Percentiles rank a stretch among this genome's conserved stretches.
Conservation (phyloP, 768 basidiomycete genomes). For the Pleurotus pulmonarius region DNA sequence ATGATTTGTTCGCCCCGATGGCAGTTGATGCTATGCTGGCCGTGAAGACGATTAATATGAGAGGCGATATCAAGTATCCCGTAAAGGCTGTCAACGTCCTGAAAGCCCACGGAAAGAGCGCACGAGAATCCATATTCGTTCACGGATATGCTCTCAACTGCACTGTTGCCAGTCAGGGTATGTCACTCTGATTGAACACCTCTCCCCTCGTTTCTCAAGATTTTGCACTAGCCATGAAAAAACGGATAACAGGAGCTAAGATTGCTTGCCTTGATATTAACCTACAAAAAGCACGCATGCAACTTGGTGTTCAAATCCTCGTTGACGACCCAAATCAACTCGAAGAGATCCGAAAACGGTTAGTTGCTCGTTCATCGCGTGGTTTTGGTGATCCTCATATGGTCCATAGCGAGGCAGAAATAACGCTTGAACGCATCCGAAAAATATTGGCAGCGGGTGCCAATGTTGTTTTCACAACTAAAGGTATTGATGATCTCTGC, state of each 20-base stretch:
- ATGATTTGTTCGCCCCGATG: slow-evolving; percentile 97
- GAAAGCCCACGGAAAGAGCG: slow-evolving; percentile 96
- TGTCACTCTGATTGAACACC: slow-evolving; percentile 13
- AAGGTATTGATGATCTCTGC: slow-evolving; percentile 97
- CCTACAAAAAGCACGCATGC: slow-evolving; percentile 94
- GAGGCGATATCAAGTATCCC: slow-evolving; percentile 97
- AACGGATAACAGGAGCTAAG: slow-evolving; percentile 86
- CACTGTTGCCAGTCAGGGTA: slow-evolving; percentile 98
- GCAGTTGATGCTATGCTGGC: slow-evolving; percentile 98
- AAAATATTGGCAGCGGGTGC: slow-evolving; percentile 96
- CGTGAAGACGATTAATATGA: slow-evolving; percentile 88
- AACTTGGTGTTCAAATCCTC: slow-evolving; percentile 94
- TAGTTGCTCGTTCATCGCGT: slow-evolving; percentile 15
- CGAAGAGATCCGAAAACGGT: slow-evolving; percentile 95
- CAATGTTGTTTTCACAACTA: slow-evolving; percentile 95
- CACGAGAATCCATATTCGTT: slow-evolving; percentile 91
- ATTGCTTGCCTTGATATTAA: slow-evolving; percentile 99
- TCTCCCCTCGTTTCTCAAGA: not conserved
- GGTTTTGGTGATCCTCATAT: slow-evolving; percentile 1
- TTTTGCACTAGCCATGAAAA: slow-evolving; percentile 83
- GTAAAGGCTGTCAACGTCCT: slow-evolving; percentile 98
- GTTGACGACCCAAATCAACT: slow-evolving; percentile 96
- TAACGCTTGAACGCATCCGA: slow-evolving; percentile 90
- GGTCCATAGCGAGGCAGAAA: slow-evolving; percentile 78
- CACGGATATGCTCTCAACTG: slow-evolving; percentile 98